These are phyloP conservation scores for Candida lessepsii DNA, from an alignment of 805 yeast species.

Conservation along the genomic window DNA sequence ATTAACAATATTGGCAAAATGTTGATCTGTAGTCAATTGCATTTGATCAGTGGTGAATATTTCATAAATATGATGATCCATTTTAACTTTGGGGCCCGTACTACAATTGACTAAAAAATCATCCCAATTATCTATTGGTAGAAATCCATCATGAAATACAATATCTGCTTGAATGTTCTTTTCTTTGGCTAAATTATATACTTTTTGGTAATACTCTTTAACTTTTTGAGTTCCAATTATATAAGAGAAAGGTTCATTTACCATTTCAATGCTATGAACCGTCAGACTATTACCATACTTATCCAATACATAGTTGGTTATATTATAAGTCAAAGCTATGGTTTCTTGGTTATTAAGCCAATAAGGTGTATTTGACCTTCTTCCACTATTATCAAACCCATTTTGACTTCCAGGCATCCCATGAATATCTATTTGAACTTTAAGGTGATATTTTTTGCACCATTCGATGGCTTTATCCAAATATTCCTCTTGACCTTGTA, in stretches of 20 bases:
- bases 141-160: conserved; percentile 19
- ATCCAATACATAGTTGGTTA: conserved; percentile 17
- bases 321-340: conserved; percentile 12
- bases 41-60: conserved; percentile 20
- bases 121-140: conserved; percentile 19
- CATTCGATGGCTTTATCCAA: conserved; percentile 65
- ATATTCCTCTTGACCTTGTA: conserved; percentile 65
- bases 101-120: conserved; percentile 16
- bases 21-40: conserved; percentile 14
- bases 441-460: conserved; percentile 58
- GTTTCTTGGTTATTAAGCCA: conserved; percentile 17
- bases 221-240: conserved; percentile 21
- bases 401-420: conserved; percentile 85
- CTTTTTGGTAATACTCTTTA: conserved; percentile 21
- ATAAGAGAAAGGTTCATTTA: conserved; percentile 32
- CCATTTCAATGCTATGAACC: conserved; percentile 25
- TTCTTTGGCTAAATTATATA: conserved; percentile 13
- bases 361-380: conserved; percentile 33
- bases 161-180: conserved; percentile 12
- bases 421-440: conserved; percentile 74
- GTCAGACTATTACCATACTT: conserved; percentile 16
- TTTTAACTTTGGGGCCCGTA: conserved; percentile 12
- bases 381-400: conserved; percentile 83
- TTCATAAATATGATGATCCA: conserved; percentile 29
- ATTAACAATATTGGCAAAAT: conserved; percentile 13